phyloP scores from a whole-genome alignment of 2,329 filamentous ascomycete species.

The Zopfia rhizophila region DNA sequence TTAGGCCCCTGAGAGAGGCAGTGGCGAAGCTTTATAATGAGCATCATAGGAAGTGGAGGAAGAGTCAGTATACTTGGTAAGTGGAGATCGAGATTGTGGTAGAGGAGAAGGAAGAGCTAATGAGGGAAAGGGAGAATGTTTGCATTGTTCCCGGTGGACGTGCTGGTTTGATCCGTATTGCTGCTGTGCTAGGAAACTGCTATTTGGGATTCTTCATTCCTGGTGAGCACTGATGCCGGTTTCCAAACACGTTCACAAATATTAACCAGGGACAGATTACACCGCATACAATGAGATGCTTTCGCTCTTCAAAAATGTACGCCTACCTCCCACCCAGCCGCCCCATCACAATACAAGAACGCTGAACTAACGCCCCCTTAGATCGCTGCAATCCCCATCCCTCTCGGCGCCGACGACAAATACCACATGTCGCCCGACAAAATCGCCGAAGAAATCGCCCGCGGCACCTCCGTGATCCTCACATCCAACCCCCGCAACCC shows the following conservation, averaged over 20 bases:
- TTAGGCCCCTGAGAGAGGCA: slow-evolving; percentile 87
- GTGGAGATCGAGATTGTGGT: slow-evolving; percentile 8
- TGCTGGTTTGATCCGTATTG: slow-evolving; percentile 92
- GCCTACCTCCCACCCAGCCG: slow-evolving; percentile 33
- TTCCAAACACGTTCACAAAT: background rate
- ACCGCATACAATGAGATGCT: slow-evolving; percentile 99
- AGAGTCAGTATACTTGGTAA: slow-evolving; percentile 86
- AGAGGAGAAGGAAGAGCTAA: too few relatives aligned
- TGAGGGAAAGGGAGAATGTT: slow-evolving; percentile 93
- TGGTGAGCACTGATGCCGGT: slow-evolving; percentile 45
- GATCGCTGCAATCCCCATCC: slow-evolving; percentile 59
- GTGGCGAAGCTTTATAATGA: slow-evolving; percentile 94
- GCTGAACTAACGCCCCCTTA: slow-evolving; percentile 15
- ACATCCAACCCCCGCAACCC: slow-evolving; percentile 97
- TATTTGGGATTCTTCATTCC: slow-evolving; percentile 95
- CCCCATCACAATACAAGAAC: slow-evolving; percentile 2
- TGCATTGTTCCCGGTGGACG: slow-evolving; percentile 94
- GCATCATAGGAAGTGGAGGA: slow-evolving; percentile 87
- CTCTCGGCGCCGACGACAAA: slow-evolving; percentile 82
- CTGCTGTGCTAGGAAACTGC: slow-evolving; percentile 90
- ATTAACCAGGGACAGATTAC: slow-evolving; percentile 67
- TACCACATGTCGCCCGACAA: slow-evolving; percentile 95
- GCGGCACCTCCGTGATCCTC: slow-evolving; percentile 81
- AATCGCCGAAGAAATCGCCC: slow-evolving; percentile 89
- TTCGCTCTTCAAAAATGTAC: slow-evolving; percentile 87